These are phyloP conservation scores for Melaleuca quinquenervia DNA, from an alignment of 345 rosid species.

Conservation along the genomic window DNA sequence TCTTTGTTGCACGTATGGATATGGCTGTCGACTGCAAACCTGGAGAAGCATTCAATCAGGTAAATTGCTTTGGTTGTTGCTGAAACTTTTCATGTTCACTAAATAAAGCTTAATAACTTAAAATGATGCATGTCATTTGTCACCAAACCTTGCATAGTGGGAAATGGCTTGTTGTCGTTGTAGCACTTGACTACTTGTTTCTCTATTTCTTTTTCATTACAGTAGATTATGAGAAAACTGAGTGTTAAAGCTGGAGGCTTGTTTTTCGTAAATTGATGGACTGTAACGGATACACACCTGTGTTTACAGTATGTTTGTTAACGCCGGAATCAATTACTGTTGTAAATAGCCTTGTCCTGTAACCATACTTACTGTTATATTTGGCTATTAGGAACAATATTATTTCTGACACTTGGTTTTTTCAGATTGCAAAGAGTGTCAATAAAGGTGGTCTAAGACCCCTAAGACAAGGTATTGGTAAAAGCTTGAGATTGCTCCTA, in stretches of 20 bases:
- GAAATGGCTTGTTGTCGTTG: not conserved
- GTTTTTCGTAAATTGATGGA: not conserved
- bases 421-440: not conserved
- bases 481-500: not conserved
- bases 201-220: not conserved
- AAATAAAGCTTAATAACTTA: not conserved
- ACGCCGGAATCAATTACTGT: not conserved
- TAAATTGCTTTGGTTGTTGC: slow-evolving; percentile 1
- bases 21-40: slow-evolving; percentile 89
- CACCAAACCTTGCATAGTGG: not conserved
- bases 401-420: not conserved
- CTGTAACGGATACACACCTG: not conserved
- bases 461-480: not conserved
- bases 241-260: not conserved
- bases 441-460: not conserved
- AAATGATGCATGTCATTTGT: not conserved
- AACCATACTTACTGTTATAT: not conserved
- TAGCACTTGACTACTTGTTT: not conserved
- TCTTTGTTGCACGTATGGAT: slow-evolving; percentile 88
- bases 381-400: not conserved
- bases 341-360: not conserved
- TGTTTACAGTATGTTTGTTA: not conserved
- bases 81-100: not conserved
- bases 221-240: not conserved
- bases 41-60: slow-evolving; percentile 89